These are phyloP conservation scores for Coemansia sp. DNA, from an alignment of 192 early-diverging fungal genomes.

Conservation along the genomic window DNA sequence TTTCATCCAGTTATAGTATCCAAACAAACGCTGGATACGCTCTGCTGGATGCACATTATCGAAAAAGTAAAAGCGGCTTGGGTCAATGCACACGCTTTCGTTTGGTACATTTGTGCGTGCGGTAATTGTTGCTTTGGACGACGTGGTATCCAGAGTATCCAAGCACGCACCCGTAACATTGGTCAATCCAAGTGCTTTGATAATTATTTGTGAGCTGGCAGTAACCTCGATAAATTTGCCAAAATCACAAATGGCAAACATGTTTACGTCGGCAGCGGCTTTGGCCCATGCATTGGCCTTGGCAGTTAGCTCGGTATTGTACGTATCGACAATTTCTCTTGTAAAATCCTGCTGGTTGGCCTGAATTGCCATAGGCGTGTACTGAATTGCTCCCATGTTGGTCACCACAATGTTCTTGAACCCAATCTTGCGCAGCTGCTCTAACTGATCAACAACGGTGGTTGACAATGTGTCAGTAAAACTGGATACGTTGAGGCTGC, in stretches of 20 bases:
- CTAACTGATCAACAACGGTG: constrained; percentile 20
- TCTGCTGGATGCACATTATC: constrained; percentile 30
- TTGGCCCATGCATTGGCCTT: constrained; percentile 27
- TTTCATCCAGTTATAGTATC: constrained; percentile 16
- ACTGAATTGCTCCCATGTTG: constrained; percentile 36
- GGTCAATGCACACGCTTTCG: constrained; percentile 15
- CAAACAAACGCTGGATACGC: constrained; percentile 30
- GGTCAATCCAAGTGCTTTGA: constrained; percentile 20
- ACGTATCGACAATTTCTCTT: background rate
- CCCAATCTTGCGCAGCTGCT: constrained; percentile 26
- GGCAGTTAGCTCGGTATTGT: constrained; percentile 11
- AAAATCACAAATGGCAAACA: constrained; percentile 20
- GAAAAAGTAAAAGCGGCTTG: constrained; percentile 23
- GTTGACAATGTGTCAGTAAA: constrained; percentile 15
- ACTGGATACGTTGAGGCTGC: constrained; percentile 10
- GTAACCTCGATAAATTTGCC: constrained; percentile 23
- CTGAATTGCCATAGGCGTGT: constrained; percentile 17
- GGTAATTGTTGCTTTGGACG: background rate
- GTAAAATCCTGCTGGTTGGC: constrained; percentile 1
- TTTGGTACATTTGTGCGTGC: background rate
- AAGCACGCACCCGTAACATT: constrained; percentile 17
- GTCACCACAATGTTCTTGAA: constrained; percentile 31
- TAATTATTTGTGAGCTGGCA: constrained; percentile 4
- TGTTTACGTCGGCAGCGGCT: background rate
- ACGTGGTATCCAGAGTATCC: background rate